Evolutionary conservation across 176 grass and related monocot species (phyloP).

Genomic region (Rhipidocladum racemiflorum): DNA sequence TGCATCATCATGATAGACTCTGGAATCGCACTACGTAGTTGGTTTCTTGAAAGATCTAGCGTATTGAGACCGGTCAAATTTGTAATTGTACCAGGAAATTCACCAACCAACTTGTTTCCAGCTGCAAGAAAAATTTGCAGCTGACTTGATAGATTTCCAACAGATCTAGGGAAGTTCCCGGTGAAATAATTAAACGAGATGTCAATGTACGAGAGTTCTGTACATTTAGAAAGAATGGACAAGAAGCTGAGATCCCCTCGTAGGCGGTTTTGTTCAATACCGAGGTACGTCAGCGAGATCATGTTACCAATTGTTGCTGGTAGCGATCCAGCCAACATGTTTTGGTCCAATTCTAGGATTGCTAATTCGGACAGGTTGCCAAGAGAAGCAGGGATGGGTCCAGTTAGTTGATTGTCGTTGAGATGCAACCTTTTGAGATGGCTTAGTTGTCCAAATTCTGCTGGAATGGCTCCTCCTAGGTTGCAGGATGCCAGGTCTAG

Average conservation of each 20-base stretch:
- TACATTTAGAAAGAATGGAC: not conserved
- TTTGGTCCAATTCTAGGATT: not conserved
- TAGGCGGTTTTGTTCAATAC: too few species aligned
- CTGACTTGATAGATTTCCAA: too few species aligned
- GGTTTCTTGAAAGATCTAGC: not conserved
- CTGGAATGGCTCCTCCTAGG: not conserved
- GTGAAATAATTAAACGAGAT: too few species aligned
- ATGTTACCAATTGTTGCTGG: not conserved
- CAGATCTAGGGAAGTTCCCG: too few species aligned
- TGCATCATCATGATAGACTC: too few species aligned
- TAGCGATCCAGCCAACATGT: not conserved
- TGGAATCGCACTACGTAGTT: not conserved
- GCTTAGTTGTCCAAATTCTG: not conserved
- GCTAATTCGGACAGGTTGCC: not conserved
- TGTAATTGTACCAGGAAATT: too few species aligned
- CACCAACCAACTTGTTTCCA: too few species aligned
- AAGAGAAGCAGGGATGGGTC: not conserved
- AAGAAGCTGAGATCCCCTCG: too few species aligned
- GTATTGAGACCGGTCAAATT: not conserved
- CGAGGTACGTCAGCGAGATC: accelerated
- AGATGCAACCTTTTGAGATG: too few species aligned
- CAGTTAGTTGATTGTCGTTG: not conserved
- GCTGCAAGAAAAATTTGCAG: too few species aligned
- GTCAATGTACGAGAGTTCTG: not conserved
- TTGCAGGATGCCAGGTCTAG: not conserved